phyloP scores from a whole-genome alignment of 192 early-diverging fungal species.

The Chytriomyces sp. region DNA sequence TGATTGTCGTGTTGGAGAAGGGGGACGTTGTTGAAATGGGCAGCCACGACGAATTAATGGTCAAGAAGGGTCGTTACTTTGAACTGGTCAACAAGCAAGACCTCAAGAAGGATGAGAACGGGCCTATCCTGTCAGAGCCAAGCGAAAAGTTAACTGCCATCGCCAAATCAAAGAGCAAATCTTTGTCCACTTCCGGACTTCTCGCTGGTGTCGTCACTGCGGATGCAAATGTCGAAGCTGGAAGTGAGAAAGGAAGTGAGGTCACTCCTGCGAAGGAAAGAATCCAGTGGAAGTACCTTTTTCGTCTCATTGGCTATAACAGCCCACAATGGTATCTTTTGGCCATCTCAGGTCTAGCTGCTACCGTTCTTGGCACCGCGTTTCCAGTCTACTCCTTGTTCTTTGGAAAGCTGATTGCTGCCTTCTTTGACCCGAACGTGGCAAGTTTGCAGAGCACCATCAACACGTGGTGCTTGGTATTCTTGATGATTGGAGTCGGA shows the following conservation, averaged over 20 bases:
- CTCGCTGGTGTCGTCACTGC: not conserved
- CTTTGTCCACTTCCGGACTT: not conserved
- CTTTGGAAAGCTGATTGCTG: slow-evolving; percentile 42
- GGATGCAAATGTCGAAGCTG: not conserved
- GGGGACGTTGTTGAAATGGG: slow-evolving; percentile 68
- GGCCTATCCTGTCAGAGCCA: not conserved
- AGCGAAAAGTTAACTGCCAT: not conserved
- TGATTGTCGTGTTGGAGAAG: slow-evolving; percentile 76
- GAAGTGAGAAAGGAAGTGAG: not conserved
- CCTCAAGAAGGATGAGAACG: slow-evolving; percentile 14
- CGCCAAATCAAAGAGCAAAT: not conserved
- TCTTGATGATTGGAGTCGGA: slow-evolving; percentile 57
- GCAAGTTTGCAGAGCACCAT: slow-evolving; percentile 30
- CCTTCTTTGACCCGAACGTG: slow-evolving; percentile 23
- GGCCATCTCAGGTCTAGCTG: not conserved
- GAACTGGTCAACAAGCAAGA: slow-evolving; percentile 55
- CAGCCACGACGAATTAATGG: slow-evolving; percentile 74
- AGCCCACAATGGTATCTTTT: not conserved
- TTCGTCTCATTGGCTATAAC: slow-evolving; percentile 13
- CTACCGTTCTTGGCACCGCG: slow-evolving; percentile 5
- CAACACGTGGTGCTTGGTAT: slow-evolving; percentile 59
- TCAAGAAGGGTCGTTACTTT: slow-evolving; percentile 59
- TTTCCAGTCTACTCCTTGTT: slow-evolving; percentile 74
- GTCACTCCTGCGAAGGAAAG: slow-evolving; percentile 18
- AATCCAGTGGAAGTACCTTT: slow-evolving; percentile 1